phyloP scores from a whole-genome alignment of 768 basidiomycete genomes.

The Fistulinella prunicolor region DNA sequence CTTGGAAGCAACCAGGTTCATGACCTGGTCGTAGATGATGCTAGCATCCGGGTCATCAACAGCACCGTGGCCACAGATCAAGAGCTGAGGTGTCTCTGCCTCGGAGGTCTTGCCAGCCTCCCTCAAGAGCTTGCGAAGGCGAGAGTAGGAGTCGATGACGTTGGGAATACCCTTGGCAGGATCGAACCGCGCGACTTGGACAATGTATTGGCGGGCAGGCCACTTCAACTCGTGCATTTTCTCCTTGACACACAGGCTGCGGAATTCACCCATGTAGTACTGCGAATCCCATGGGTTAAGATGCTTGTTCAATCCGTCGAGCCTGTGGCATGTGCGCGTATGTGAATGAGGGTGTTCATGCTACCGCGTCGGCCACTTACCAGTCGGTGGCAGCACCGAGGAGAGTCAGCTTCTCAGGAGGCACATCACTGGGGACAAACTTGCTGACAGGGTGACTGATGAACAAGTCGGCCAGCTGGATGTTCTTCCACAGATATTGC shows the following conservation, averaged over 20 bases:
- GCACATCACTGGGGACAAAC: slow-evolving; percentile 88
- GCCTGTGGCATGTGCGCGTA: slow-evolving; percentile 39
- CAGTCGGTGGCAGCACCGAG: slow-evolving; percentile 86
- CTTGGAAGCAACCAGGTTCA: slow-evolving; percentile 53
- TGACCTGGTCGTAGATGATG: slow-evolving; percentile 82
- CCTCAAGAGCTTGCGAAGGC: slow-evolving; percentile 68
- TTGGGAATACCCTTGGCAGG: slow-evolving; percentile 81
- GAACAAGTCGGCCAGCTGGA: slow-evolving; percentile 86
- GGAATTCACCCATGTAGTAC: slow-evolving; percentile 89
- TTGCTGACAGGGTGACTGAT: slow-evolving; percentile 93
- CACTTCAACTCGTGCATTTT: slow-evolving; percentile 78
- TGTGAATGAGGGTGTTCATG: slow-evolving; percentile 1
- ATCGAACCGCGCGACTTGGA: slow-evolving; percentile 95
- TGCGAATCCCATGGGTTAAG: slow-evolving; percentile 77
- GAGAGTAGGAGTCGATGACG: slow-evolving; percentile 84
- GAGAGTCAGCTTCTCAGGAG: slow-evolving; percentile 63
- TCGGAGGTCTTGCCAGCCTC: slow-evolving; percentile 41
- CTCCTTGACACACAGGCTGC: slow-evolving; percentile 68
- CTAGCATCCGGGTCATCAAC: slow-evolving; percentile 95
- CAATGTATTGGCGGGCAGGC: slow-evolving; percentile 81
- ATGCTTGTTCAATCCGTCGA: slow-evolving; percentile 95
- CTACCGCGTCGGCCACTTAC: slow-evolving; percentile 41
- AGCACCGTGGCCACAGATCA: slow-evolving; percentile 87
- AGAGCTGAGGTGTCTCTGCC: slow-evolving; percentile 65
- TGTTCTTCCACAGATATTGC: slow-evolving; percentile 94